Evolutionary conservation across 2,329 filamentous ascomycete genomes (phyloP).

Genomic region (Paramyrothecium roridum): DNA sequence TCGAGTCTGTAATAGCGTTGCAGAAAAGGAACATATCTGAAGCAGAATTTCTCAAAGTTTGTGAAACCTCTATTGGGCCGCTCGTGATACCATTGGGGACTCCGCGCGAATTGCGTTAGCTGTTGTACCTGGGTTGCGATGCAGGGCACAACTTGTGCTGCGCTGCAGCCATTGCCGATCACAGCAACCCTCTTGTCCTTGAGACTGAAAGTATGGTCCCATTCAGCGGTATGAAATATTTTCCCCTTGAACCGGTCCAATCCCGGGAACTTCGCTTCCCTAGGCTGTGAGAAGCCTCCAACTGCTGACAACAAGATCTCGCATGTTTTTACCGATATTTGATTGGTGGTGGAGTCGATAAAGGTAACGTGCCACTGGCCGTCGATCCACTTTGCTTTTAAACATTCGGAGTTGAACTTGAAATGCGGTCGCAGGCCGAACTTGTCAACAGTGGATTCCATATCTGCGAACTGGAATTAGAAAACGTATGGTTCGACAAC

Average conservation of each 20-base stretch:
- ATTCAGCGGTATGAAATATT: conserved; percentile 26
- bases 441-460: too few species aligned
- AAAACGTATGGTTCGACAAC: too few species aligned
- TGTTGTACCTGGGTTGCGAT: conserved; percentile 18
- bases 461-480: too few species aligned
- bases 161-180: conserved; percentile 30
- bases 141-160: conserved; percentile 27
- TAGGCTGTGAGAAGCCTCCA: conserved; percentile 8
- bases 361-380: too few species aligned
- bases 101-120: conserved; percentile 21
- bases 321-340: conserved; percentile 8
- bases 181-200: conserved; percentile 24
- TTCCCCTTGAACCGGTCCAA: conserved; percentile 24
- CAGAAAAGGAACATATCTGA: conserved; percentile 16
- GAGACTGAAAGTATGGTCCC: conserved; percentile 21
- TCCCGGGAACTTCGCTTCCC: conserved; percentile 16
- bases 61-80: conserved; percentile 13
- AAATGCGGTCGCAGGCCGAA: too few species aligned
- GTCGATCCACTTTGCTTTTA: too few species aligned
- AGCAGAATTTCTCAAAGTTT: conserved; percentile 13
- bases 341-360: background rate
- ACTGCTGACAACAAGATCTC: conserved; percentile 1
- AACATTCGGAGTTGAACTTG: too few species aligned
- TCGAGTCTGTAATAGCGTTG: conserved; percentile 6
- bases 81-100: conserved; percentile 13